A percentile compares a stretch with the other conserved stretches of the same genome.
Evolutionary conservation across 129 eudicot genomes (phyloP).

Genomic region (Glebionis coronaria): DNA sequence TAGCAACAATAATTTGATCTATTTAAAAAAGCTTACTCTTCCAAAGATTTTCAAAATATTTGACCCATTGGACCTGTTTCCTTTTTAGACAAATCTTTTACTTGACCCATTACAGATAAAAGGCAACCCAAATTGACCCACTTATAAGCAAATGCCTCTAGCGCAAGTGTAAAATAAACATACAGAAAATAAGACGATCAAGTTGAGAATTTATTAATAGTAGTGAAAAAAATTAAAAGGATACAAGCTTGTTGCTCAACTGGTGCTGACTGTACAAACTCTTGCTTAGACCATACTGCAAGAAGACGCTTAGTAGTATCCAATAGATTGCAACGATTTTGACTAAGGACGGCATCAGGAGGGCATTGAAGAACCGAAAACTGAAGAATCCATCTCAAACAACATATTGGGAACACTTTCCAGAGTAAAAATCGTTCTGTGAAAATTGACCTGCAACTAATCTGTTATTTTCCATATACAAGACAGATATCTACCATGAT

Average conservation of each 20-base stretch:
- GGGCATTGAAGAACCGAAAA: conserved; percentile 80
- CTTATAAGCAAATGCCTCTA: no score
- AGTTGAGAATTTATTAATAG: neutral
- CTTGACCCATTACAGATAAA: neutral
- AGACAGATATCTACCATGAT: neutral
- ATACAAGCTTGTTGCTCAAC: conserved; percentile 93
- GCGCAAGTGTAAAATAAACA: conserved; percentile 1
- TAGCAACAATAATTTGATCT: no score
- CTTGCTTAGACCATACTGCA: conserved; percentile 75
- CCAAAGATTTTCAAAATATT: neutral
- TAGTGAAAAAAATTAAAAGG: conserved; percentile 27
- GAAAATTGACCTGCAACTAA: conserved; percentile 60
- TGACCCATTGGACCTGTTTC: neutral
- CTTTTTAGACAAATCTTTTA: neutral
- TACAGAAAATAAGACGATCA: conserved; percentile 9
- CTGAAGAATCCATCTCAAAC: conserved; percentile 89
- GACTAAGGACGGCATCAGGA: conserved; percentile 45
- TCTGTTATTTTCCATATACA: neutral
- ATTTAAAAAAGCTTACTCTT: no score
- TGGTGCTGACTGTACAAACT: conserved; percentile 87
- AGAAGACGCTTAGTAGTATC: conserved; percentile 69
- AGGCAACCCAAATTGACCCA: no score
- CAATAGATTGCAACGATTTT: conserved; percentile 34
- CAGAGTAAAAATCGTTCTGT: conserved; percentile 76
- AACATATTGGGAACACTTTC: conserved; percentile 88